Conservation (phyloP, 2,329 filamentous ascomycete genomes). For the Cladophialophora immunda region DNA sequence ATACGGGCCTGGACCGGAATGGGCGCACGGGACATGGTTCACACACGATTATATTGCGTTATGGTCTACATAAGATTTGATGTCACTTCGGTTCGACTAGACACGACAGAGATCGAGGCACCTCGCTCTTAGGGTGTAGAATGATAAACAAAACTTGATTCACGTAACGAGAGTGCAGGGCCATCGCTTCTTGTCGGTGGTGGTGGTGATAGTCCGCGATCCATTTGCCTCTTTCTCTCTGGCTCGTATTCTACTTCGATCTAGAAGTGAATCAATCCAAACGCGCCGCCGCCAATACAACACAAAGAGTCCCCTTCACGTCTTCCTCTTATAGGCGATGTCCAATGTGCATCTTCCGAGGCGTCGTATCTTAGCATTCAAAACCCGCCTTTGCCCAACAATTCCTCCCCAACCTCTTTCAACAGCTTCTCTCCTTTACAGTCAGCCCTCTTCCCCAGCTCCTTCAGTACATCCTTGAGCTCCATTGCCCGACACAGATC, state of each 20-base stretch:
- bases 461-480: conserved; percentile 68
- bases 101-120: background rate
- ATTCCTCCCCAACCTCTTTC: conserved; percentile 56
- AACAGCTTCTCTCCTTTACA: conserved; percentile 69
- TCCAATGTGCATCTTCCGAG: background rate
- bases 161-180: background rate
- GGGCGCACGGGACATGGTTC: background rate
- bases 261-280: background rate
- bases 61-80: background rate
- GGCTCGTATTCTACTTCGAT: background rate
- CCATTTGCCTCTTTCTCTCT: background rate
- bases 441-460: conserved; percentile 52
- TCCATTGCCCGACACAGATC: conserved; percentile 83
- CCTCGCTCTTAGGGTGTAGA: background rate
- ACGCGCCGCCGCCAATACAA: background rate
- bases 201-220: background rate
- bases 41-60: background rate
- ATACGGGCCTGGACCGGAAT: background rate
- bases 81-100: background rate
- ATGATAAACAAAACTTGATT: background rate
- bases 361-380: background rate
- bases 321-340: background rate
- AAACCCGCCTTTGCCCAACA: conserved; percentile 51
- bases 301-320: background rate
- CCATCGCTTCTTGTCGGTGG: background rate